Percentiles rank a stretch among this genome's conserved stretches.
Conservation (phyloP, 2,329 filamentous ascomycete genomes). For the Pestalotiopsis sp. region DNA sequence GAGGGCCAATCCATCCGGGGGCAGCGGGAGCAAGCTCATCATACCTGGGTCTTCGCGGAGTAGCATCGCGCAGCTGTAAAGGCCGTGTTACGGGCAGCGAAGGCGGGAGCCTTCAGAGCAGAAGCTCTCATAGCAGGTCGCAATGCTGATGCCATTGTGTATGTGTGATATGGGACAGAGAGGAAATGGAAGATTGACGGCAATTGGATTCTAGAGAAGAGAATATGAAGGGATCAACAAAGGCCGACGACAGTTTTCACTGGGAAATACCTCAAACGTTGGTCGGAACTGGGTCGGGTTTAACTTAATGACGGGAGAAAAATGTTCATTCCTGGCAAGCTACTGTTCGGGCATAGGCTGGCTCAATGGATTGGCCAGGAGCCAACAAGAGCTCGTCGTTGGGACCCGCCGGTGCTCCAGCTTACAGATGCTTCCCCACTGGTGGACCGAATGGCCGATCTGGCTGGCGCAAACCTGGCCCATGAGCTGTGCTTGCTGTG, state of each 20-base stretch:
- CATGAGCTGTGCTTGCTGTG: neutral
- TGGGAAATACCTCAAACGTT: slow-evolving; percentile 11
- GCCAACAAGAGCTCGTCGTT: neutral
- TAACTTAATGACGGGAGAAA: slow-evolving; percentile 13
- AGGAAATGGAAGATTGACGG: slow-evolving; percentile 5
- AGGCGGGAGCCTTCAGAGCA: slow-evolving; percentile 74
- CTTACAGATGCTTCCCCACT: neutral
- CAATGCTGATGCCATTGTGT: slow-evolving; percentile 80
- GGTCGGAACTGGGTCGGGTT: slow-evolving; percentile 11
- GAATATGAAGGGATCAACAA: slow-evolving; percentile 25
- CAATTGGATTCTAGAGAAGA: slow-evolving; percentile 11
- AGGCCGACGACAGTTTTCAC: slow-evolving; percentile 7
- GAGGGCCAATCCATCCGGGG: slow-evolving; percentile 13
- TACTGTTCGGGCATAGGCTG: slow-evolving; percentile 5
- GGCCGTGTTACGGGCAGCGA: slow-evolving; percentile 69
- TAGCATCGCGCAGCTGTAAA: slow-evolving; percentile 89
- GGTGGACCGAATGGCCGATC: neutral
- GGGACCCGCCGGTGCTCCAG: neutral
- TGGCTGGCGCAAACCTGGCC: neutral
- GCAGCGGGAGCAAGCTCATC: slow-evolving; percentile 24
- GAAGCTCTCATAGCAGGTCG: slow-evolving; percentile 70
- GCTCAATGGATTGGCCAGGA: neutral
- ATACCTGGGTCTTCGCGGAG: slow-evolving; percentile 88
- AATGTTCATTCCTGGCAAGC: slow-evolving; percentile 12
- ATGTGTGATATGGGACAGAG: slow-evolving; percentile 8